These are phyloP conservation scores for Mycosphaerella sp. DNA, from an alignment of 2,329 filamentous ascomycete species.

Conservation along the genomic window DNA sequence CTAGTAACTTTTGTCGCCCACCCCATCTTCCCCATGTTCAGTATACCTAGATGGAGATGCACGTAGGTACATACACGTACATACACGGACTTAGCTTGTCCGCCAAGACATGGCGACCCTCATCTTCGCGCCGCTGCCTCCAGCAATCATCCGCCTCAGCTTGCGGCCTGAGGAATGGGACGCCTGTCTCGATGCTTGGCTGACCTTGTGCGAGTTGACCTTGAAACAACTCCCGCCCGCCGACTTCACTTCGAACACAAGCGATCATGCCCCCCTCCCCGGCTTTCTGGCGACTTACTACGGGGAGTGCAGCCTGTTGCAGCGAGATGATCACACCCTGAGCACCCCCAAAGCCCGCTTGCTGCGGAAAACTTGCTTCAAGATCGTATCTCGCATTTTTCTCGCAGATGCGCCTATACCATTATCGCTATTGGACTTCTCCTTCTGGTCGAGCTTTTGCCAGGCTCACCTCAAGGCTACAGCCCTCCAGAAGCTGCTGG, in stretches of 20 bases:
- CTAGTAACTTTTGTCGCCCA: too few relatives aligned
- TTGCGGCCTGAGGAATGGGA: conserved; percentile 69
- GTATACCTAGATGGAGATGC: background rate
- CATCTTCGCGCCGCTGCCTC: conserved; percentile 70
- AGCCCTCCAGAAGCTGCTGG: conserved; percentile 45
- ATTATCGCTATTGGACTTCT: conserved; percentile 52
- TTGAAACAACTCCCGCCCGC: conserved; percentile 52
- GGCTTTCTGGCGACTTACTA: conserved; percentile 64
- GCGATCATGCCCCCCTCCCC: conserved; percentile 53
- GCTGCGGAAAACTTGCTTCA: conserved; percentile 59
- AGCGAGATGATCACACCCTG: conserved; percentile 18
- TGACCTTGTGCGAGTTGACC: conserved; percentile 59
- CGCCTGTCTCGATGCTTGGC: conserved; percentile 69
- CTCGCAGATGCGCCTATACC: conserved; percentile 32
- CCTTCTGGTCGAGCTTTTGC: conserved; percentile 62
- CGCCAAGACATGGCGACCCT: conserved; percentile 50
- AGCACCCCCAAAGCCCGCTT: conserved; percentile 37
- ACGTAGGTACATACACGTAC: too few relatives aligned
- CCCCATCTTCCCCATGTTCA: too few relatives aligned
- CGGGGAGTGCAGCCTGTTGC: conserved; percentile 43
- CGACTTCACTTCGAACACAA: conserved; percentile 47
- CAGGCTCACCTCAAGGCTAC: conserved; percentile 60
- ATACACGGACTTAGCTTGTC: background rate
- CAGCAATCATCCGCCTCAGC: conserved; percentile 57
- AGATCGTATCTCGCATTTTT: conserved; percentile 43